Evolutionary conservation across 2,329 filamentous ascomycete species (phyloP), one percentile per base, ranked within the genome.

Genomic region (Aspergillus costaricaensis): DNA sequence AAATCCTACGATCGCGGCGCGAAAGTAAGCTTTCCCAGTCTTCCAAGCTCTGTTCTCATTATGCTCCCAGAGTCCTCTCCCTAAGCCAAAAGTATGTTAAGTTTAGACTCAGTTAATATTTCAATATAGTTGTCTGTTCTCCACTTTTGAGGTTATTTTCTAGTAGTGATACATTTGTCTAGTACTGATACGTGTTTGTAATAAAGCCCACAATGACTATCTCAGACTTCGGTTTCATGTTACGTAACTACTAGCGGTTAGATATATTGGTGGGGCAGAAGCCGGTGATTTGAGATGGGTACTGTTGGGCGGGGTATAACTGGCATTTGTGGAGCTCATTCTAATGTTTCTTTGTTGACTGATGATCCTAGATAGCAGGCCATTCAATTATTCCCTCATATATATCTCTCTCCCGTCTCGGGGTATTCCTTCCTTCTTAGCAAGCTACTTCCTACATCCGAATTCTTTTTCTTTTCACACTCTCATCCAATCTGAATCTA

Each of bases 221-320:
- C 25, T 48, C 17, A 44, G 27, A 9, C 41, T 21, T 56, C 12
- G 25, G 25, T 23, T 48, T 27, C 25, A 48, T 38, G 41, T 36
- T 48, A 57, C 43, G 19, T 57, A 36, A 27, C 0, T 27, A 27
- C 25, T 27, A 27, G 25, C 25, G 25, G 25, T 8, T 8, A 27
- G 3, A 27, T 0, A 8, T 27, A 27, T 27, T 3, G 25, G 25
- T 27, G 25, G 25, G 25, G 25, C 25, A 27, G 25, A 8, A 27
- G 25, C 25, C 25, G 25, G 25, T 27, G 23, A 2, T 27, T 8
- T 27, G 7, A 27, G 8, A 27, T 27, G 25, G 25, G 7, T 30
- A 50, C 44, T 50, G 21, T 23, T 30, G 55, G 44, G 55, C 44
- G 44, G 55, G 44, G 55, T 50, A 57, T 15, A 50, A 50, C 32